These are phyloP conservation scores for Cyclotella sp. DNA, from an alignment of 108 stramenopile species.

Conservation along the genomic window DNA sequence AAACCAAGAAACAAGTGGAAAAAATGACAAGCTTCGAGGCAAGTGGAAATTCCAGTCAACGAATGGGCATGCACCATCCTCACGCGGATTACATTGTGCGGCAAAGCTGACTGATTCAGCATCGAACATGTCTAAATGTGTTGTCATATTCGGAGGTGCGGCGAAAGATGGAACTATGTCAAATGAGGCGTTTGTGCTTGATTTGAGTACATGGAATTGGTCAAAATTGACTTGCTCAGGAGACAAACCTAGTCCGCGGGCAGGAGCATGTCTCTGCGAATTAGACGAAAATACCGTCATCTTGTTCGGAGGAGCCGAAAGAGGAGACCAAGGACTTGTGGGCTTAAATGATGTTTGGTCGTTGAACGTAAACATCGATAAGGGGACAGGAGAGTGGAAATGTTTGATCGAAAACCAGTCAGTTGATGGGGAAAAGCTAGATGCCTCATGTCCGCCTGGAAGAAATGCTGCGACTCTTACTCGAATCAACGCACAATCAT, in stretches of 20 bases:
- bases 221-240: conserved; percentile 29
- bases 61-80: conserved; percentile 55
- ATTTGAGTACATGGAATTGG: conserved; percentile 71
- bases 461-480: conserved; percentile 79
- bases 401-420: conserved; percentile 30
- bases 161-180: conserved; percentile 70
- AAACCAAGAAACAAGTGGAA: conserved; percentile 8
- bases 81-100: conserved; percentile 71
- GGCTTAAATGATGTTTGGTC: conserved; percentile 68
- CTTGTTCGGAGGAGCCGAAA: conserved; percentile 65
- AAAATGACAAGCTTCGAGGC: not conserved
- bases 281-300: conserved; percentile 53
- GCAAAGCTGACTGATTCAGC: conserved; percentile 23
- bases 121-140: conserved; percentile 1
- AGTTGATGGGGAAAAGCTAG: conserved; percentile 8
- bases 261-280: conserved; percentile 62
- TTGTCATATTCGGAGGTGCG: conserved; percentile 74
- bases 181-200: conserved; percentile 72
- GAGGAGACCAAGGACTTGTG: conserved; percentile 44
- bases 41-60: conserved; percentile 50
- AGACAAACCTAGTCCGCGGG: conserved; percentile 55
- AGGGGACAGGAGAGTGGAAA: conserved; percentile 42
- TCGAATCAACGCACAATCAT: conserved; percentile 23
- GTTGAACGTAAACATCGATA: conserved; percentile 35
- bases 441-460: conserved; percentile 51